Percentiles rank a stretch among this genome's conserved stretches.
Conservation (phyloP, 305 asterid genomes). For the Caryopteris hybrid region DNA sequence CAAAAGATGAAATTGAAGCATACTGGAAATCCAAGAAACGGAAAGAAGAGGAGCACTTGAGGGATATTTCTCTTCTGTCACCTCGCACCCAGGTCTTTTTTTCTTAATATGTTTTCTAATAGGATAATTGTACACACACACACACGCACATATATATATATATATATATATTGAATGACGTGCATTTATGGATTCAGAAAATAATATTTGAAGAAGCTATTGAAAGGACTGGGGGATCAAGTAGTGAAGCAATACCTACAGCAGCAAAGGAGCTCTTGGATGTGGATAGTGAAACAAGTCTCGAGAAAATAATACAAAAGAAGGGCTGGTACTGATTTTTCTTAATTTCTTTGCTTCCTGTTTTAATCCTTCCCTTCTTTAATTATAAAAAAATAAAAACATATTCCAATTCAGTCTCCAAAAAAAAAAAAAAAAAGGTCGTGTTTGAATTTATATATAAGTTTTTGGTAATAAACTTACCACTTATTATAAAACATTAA, state of each 20-base stretch:
- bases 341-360: no score
- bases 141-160: neutral
- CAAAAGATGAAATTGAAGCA: conserved; percentile 62
- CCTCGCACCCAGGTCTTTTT: conserved; percentile 47
- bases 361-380: no score
- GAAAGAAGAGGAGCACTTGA: conserved; percentile 65
- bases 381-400: neutral
- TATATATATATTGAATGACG: neutral
- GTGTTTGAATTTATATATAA: no score
- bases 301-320: no score
- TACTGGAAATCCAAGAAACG: conserved; percentile 69
- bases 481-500: no score
- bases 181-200: conserved; percentile 22
- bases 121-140: neutral
- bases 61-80: conserved; percentile 45
- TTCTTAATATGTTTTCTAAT: neutral
- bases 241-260: neutral
- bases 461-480: no score
- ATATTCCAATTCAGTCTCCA: neutral
- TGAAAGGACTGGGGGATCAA: neutral
- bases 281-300: conserved; percentile 20
- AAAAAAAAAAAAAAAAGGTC: no score
- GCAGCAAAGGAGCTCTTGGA: neutral
- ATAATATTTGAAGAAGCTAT: conserved; percentile 27
- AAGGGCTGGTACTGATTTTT: conserved; percentile 58